Conservation (phyloP, 2,329 filamentous ascomycete species). For the Dothistroma septosporum region DNA sequence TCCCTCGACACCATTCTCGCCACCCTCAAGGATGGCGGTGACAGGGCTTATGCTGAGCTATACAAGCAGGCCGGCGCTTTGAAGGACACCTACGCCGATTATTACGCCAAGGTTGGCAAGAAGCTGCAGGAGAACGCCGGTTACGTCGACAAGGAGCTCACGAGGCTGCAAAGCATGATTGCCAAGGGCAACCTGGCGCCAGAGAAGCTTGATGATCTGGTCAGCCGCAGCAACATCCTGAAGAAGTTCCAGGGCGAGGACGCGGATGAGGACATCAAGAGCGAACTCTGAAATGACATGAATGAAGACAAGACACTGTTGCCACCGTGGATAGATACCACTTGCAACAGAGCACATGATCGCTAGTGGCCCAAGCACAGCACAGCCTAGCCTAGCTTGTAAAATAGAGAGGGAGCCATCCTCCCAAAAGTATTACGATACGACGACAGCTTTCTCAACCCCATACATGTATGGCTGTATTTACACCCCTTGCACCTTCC, state of each 20-base stretch:
- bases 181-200: slow-evolving; percentile 80
- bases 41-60: slow-evolving; percentile 65
- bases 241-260: slow-evolving; percentile 62
- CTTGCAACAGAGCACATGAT: no score
- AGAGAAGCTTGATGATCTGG: slow-evolving; percentile 84
- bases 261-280: slow-evolving; percentile 25
- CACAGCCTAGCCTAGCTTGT: no score
- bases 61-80: slow-evolving; percentile 66
- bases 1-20: slow-evolving; percentile 70
- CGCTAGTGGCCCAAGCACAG: no score
- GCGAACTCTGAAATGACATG: slow-evolving; percentile 30
- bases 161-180: slow-evolving; percentile 72
- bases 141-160: slow-evolving; percentile 81
- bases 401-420: no score
- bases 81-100: slow-evolving; percentile 80
- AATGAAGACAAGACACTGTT: neutral
- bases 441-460: no score
- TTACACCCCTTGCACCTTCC: slow-evolving; percentile 64
- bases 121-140: slow-evolving; percentile 75
- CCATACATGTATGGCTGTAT: neutral
- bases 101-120: slow-evolving; percentile 82
- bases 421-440: no score
- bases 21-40: slow-evolving; percentile 61
- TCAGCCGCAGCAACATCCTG: slow-evolving; percentile 82
- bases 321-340: neutral